phyloP scores from a whole-genome alignment of 164 flowering plant species.

The Umbellularia californica region DNA sequence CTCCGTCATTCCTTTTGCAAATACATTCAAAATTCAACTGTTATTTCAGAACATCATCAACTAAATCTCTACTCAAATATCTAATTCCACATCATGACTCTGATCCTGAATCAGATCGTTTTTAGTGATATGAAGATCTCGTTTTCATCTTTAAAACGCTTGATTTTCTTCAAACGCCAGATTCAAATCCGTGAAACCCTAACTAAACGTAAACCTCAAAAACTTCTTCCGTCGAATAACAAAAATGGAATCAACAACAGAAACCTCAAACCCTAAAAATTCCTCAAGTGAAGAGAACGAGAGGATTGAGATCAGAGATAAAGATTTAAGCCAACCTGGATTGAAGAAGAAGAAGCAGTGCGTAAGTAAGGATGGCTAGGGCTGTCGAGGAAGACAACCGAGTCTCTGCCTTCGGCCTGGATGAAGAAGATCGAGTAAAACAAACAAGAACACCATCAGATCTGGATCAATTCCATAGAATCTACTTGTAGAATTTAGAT shows the following conservation, averaged over 20 bases:
- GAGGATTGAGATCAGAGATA: background rate
- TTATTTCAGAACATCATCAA: no score
- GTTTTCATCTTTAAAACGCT: background rate
- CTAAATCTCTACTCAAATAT: no score
- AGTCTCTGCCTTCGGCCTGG: conserved; percentile 36
- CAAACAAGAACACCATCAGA: conserved; percentile 12
- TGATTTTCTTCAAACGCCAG: background rate
- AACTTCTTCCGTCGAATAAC: background rate
- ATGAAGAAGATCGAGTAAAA: conserved; percentile 9
- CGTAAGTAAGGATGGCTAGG: conserved; percentile 28
- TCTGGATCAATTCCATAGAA: background rate
- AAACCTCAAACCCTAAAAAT: background rate
- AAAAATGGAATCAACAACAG: background rate
- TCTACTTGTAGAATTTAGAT: background rate
- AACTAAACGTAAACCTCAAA: background rate
- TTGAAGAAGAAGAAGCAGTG: conserved; percentile 27
- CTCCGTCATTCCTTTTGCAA: no score
- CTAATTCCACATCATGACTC: no score
- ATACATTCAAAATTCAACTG: no score
- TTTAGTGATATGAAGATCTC: background rate
- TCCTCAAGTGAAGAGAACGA: background rate
- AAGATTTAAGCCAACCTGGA: conserved; percentile 20
- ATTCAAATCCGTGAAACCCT: background rate
- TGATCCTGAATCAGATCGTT: no score
- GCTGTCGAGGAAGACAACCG: conserved; percentile 47